Evolutionary conservation across 2,329 filamentous ascomycete genomes (phyloP), one percentile per base, ranked within the genome.

Genomic region (Ophiostoma ips): DNA sequence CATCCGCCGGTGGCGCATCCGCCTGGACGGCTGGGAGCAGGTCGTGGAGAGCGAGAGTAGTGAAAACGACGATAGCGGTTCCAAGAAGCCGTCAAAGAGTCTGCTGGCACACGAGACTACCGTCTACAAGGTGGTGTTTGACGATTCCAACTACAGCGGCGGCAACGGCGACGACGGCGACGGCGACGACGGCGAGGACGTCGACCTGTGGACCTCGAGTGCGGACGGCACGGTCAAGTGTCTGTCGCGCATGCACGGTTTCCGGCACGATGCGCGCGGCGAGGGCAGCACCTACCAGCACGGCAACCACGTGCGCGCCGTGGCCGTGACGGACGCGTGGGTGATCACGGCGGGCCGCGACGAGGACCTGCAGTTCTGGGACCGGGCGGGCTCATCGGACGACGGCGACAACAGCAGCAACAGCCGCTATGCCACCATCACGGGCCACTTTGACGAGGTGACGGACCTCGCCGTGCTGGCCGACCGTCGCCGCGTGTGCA

Each of bases 371-470:
- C 84, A 94, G 58, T 76, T 96, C 9, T 98, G 90, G 90, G 84
- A 95, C 63, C 68, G 75, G 44, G 82, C 79, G 9, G 87, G 86
- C 60, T 84, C 83, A 62, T 95, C 80, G 60, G 88, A 96, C 60
- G 90, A 95, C 64, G 81, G 96, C 9, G 95, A 87, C 1, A 87
- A 83, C 33, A 65, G 95, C 37, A 70, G 83, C 2, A 49, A 50
- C n/a, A 41, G 34, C 13, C 79, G 94, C 31, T 76, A 83, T 60
- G 84, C 84, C 63, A 75, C 76, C 8, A 81, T 90, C 53, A 75
- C 78, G 35, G 92, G 92, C 0, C 92, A 98, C 67, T 96, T 79
- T 61, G 88, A 98, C 61, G 92, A 96, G 64, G 83, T 98, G 13
- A 95, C 87, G 1, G 87, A 83, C 34, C 66, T 96, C 40, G 71